Evolutionary conservation across 2,329 filamentous ascomycete genomes (phyloP), one percentile per base, ranked within the genome.

Genomic region (Didymella pinodella): DNA sequence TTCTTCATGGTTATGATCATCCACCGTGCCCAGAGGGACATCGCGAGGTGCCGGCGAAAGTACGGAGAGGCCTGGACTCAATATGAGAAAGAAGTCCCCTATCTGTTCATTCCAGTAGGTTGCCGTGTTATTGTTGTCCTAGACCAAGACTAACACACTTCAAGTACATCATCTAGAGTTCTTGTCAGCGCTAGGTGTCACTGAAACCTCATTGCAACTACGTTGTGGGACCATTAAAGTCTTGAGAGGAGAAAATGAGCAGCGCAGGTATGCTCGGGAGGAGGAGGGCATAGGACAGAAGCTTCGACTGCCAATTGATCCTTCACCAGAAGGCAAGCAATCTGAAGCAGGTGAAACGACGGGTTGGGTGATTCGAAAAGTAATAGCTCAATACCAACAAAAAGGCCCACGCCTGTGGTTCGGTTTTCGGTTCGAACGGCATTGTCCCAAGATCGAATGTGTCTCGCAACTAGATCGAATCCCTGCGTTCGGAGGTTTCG

Each of bases 1-100:
- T 95, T 95, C 81, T 95, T 95, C 77, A 82, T 83, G 29, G 78
- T 79, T 66, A 93, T 93, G 90, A 93, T 94, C 71, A 81, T 86
- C 12, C 91, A 95, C 76, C 88, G 91, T 59, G 89, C 90, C 8
- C 82, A 80, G 64, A 84, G 91, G 61, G 91, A 95, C 73, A 90
- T 93, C 59, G 82, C 89, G 75, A 83, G 87, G 61, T 95, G 91
- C 78, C 84, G 85, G 49, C 81, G 81, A 68, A 93, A 91, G 82
- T 95, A 95, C 76, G 91, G 90, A 36, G 88, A 91, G 61, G 87
- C 89, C 18, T 95, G 91, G 91, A 79, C 81, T 46, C 88, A 94
- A 81, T 95, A 95, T 75, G 89, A 91, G 82, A 85, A 83, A 78
- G 83, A 83, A 75, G 90, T 93, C 50, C 91, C 91, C 40, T 93